Base-by-base conservation (phyloP, 164 flowering plant genomes). In the Nymphaea thermarum region DNA sequence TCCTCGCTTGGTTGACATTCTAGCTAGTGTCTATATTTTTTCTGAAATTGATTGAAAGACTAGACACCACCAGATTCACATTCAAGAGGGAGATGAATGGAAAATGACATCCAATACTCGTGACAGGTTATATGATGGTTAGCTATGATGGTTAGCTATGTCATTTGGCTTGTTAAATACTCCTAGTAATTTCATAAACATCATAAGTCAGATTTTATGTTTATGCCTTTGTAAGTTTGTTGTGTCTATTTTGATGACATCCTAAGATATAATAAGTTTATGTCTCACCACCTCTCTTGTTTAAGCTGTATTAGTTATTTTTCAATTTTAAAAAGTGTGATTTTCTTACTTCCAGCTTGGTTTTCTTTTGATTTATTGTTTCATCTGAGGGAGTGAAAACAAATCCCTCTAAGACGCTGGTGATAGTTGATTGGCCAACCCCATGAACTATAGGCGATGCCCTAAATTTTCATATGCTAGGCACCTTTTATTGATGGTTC, bases 81-180 rank as follows among this genome's bases (percentile, higher is more conserved):
- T 66, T 18, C 7, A 41, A 12, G 17, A 10, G 14, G 6, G 66
- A 42, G 66, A 43, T 65, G 66, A 65, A 43, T 41, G 44, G 66
- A 65, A 65, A 43, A 41, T 5, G 4, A 42, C 18, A 41, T 65
- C 43, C 14, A 17, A 65, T 14, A 65, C 59, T 66, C 16, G 25
- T 11, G 69, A 66, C n/a, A 41, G 36, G 42, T 18, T 66, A n/a
- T 66, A 44, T 66, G 67, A 57, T n/a, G n/a, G n/a, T n/a, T n/a
- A n/a, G n/a, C n/a, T n/a, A n/a, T n/a, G n/a, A 41, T 67, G 63
- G 44, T 15, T 55, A 41, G 45, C 53, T 11, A 67, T 59, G 69
- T 44, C 45, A 4, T 67, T 67, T 16, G 44, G 63, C 10, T 57
- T 41, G 63, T 4, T 3, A 41, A 67, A 55, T 43, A 11, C 59